These are phyloP conservation scores for Sclerotinia minor DNA, from an alignment of 2,329 filamentous ascomycete species.

Conservation along the genomic window DNA sequence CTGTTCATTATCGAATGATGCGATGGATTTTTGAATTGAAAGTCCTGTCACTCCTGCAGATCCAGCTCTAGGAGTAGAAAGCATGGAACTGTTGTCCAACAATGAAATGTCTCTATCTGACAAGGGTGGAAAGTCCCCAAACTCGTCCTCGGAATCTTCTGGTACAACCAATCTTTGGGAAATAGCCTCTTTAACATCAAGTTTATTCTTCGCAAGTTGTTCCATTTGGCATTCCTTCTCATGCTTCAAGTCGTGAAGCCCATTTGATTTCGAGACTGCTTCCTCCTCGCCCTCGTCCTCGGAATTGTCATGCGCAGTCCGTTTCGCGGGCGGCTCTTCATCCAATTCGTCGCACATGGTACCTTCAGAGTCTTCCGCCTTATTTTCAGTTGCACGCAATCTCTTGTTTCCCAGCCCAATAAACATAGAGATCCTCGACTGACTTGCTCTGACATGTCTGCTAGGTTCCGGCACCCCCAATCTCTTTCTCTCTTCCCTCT, in stretches of 20 bases:
- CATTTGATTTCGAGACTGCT: background rate
- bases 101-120: conserved; percentile 37
- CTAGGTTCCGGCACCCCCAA: conserved; percentile 55
- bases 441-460: conserved; percentile 52
- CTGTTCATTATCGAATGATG: background rate
- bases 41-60: background rate
- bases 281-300: background rate
- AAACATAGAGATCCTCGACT: conserved; percentile 58
- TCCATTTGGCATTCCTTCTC: background rate
- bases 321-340: background rate
- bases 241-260: background rate
- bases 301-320: background rate
- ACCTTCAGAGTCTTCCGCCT: conserved; percentile 31
- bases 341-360: conserved; percentile 19
- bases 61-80: background rate
- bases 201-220: conserved; percentile 13
- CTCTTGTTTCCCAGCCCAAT: conserved; percentile 41
- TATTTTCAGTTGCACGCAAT: conserved; percentile 31
- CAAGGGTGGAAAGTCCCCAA: conserved; percentile 40
- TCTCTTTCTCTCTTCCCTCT: conserved; percentile 52
- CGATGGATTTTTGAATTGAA: background rate
- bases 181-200: background rate
- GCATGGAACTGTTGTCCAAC: conserved; percentile 15
- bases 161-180: conserved; percentile 18
- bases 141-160: conserved; percentile 40